These are phyloP conservation scores for Coemansia sp. DNA, from an alignment of 192 early-diverging fungal genomes.

Conservation along the genomic window DNA sequence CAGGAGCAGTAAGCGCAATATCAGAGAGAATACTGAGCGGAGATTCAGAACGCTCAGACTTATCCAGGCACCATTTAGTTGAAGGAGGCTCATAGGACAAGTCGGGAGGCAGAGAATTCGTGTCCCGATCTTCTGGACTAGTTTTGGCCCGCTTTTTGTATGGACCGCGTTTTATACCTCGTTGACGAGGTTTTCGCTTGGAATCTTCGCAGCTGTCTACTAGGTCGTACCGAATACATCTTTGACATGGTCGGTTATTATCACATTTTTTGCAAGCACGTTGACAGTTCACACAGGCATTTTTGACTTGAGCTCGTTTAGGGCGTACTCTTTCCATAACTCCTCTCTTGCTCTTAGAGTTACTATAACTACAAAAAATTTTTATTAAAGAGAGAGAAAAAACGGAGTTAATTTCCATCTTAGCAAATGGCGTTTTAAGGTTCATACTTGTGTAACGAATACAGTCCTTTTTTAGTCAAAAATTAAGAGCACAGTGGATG, in stretches of 20 bases:
- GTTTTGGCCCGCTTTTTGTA: constrained; percentile 60
- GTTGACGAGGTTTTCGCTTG: constrained; percentile 74
- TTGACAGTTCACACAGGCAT: constrained; percentile 86
- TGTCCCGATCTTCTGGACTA: constrained; percentile 4
- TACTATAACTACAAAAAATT: background rate
- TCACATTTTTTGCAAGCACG: constrained; percentile 93
- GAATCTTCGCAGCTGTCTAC: constrained; percentile 72
- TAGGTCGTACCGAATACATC: constrained; percentile 74
- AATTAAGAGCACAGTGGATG: constrained; percentile 23
- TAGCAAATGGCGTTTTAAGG: background rate
- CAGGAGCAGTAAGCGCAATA: constrained; percentile 7
- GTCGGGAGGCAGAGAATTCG: background rate
- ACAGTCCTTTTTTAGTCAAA: constrained; percentile 4
- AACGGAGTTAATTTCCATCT: background rate
- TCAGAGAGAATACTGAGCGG: constrained; percentile 23
- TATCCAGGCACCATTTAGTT: background rate
- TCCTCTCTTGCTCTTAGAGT: background rate
- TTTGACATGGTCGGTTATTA: constrained; percentile 75
- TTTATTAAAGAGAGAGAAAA: constrained; percentile 3
- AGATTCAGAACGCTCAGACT: background rate
- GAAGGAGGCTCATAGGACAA: background rate
- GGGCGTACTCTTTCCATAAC: constrained; percentile 5
- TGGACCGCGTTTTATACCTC: constrained; percentile 81
- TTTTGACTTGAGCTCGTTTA: constrained; percentile 84
- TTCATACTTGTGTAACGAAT: background rate